A percentile compares a stretch with the other conserved stretches of the same genome.
phyloP scores from a whole-genome alignment of 345 rosid genomes.

The Combretum micranthum region DNA sequence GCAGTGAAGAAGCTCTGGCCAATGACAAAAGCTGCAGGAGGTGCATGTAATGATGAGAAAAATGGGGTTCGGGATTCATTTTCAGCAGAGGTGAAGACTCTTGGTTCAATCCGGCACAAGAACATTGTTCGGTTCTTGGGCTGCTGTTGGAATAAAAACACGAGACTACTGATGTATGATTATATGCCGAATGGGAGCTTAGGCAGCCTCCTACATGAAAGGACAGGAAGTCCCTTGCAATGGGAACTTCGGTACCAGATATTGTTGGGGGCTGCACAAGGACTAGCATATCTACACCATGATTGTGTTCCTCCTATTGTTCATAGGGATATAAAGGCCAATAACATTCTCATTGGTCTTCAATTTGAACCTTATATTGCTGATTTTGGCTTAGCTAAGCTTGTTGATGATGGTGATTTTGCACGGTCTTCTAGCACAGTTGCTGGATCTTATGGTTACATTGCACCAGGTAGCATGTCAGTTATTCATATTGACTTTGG shows the following conservation, averaged over 20 bases:
- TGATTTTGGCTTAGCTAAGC: slow-evolving; percentile 96
- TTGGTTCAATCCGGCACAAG: slow-evolving; percentile 90
- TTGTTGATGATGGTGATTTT: slow-evolving; percentile 78
- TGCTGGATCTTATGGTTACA: slow-evolving; percentile 94
- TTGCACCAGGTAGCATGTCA: slow-evolving; percentile 72
- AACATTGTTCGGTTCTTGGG: slow-evolving; percentile 91
- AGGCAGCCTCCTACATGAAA: slow-evolving; percentile 81
- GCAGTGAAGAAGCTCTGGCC: slow-evolving; percentile 98
- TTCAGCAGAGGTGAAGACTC: slow-evolving; percentile 83
- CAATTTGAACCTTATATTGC: slow-evolving; percentile 95
- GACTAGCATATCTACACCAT: slow-evolving; percentile 89
- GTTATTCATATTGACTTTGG: too few species aligned
- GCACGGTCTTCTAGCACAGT: slow-evolving; percentile 79
- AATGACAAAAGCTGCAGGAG: slow-evolving; percentile 25
- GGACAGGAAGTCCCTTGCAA: slow-evolving; percentile 58
- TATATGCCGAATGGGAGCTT: slow-evolving; percentile 95
- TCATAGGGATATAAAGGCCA: slow-evolving; percentile 92
- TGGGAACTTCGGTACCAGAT: slow-evolving; percentile 92
- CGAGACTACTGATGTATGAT: slow-evolving; percentile 85
- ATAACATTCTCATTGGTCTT: slow-evolving; percentile 80
- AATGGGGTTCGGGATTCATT: slow-evolving; percentile 74
- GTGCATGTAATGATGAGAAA: slow-evolving; percentile 39
- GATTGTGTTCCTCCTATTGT: slow-evolving; percentile 92
- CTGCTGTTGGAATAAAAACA: slow-evolving; percentile 80
- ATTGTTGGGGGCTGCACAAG: slow-evolving; percentile 85